These are phyloP conservation scores for Penicillium sp. DNA, from an alignment of 2,329 filamentous ascomycete genomes.

Conservation along the genomic window DNA sequence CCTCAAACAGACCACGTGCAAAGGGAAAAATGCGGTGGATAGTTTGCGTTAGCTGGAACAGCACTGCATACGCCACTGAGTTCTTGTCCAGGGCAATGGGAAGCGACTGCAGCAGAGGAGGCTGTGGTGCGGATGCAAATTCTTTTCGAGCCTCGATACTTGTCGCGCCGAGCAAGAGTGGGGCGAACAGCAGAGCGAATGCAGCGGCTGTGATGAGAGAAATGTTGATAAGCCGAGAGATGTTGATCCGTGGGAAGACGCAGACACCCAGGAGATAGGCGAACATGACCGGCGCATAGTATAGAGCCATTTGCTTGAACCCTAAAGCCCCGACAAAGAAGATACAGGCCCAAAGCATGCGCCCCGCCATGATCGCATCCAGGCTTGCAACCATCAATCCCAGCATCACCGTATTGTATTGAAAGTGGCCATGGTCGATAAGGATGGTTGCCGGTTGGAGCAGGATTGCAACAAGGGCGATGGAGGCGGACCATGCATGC, in stretches of 20 bases:
- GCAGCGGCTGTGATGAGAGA: conserved; percentile 69
- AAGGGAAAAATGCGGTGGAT: conserved; percentile 95
- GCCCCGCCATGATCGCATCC: conserved; percentile 82
- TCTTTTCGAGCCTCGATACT: conserved; percentile 68
- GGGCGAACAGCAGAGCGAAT: conserved; percentile 73
- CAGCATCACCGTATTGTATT: conserved; percentile 99
- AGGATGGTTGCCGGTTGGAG: conserved; percentile 90
- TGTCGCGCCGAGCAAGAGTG: conserved; percentile 69
- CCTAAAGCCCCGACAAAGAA: conserved; percentile 94
- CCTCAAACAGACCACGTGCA: conserved; percentile 91
- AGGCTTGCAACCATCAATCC: conserved; percentile 83
- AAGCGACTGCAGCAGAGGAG: conserved; percentile 59
- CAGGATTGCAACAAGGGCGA: conserved; percentile 84
- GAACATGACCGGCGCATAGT: conserved; percentile 92
- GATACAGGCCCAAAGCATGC: conserved; percentile 82
- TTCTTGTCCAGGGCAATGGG: conserved; percentile 60
- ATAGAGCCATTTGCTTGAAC: conserved; percentile 99
- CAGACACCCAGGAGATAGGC: conserved; percentile 87
- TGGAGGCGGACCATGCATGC: conserved; percentile 75
- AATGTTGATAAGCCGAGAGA: conserved; percentile 70
- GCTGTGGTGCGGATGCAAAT: conserved; percentile 60
- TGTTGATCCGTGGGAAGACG: conserved; percentile 69
- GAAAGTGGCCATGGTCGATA: conserved; percentile 93
- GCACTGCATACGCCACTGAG: conserved; percentile 69
- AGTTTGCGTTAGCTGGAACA: conserved; percentile 79